These are phyloP conservation scores for Phytophthora crassamura DNA, from an alignment of 352 stramenopile genomes.

Conservation along the genomic window DNA sequence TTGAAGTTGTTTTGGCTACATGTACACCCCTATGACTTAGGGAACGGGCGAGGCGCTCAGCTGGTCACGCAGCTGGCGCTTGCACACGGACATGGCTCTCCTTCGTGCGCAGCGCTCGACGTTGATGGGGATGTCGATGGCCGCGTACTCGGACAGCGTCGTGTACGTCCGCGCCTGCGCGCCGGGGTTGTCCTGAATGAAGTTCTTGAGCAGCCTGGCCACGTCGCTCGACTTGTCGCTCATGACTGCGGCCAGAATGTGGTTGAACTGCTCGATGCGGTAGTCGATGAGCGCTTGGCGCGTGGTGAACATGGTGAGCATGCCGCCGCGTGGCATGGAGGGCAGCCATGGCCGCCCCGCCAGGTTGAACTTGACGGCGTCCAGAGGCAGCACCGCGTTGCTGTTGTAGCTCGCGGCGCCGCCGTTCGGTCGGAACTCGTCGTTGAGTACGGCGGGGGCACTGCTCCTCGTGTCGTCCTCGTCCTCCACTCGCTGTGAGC, in stretches of 20 bases:
- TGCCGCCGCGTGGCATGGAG: slow-evolving; percentile 56
- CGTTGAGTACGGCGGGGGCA: slow-evolving; percentile 16
- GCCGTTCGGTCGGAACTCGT: slow-evolving; percentile 17
- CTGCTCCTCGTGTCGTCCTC: slow-evolving; percentile 39
- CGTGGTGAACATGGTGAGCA: slow-evolving; percentile 67
- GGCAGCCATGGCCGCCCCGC: slow-evolving; percentile 60
- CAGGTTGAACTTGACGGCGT: slow-evolving; percentile 61
- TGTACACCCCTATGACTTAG: slow-evolving; percentile 23
- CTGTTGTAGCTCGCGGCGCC: slow-evolving; percentile 51
- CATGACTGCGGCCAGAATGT: slow-evolving; percentile 71
- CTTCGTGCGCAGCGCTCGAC: slow-evolving; percentile 69
- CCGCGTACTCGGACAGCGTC: slow-evolving; percentile 74
- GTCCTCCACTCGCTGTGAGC: slow-evolving; percentile 24
- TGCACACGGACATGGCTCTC: slow-evolving; percentile 68
- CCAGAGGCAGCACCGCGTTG: slow-evolving; percentile 51
- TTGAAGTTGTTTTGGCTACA: slow-evolving; percentile 27
- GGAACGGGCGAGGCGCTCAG: slow-evolving; percentile 22
- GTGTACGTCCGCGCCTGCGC: slow-evolving; percentile 66
- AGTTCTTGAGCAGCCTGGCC: slow-evolving; percentile 70
- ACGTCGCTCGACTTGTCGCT: slow-evolving; percentile 67
- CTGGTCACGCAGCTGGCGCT: slow-evolving; percentile 48
- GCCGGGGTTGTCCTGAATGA: slow-evolving; percentile 82
- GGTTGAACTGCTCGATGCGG: slow-evolving; percentile 76
- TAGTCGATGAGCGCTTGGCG: slow-evolving; percentile 67
- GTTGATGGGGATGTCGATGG: slow-evolving; percentile 72